phyloP scores from a whole-genome alignment of 2,329 filamentous ascomycete species.

The Fusarium drepaniforme region DNA sequence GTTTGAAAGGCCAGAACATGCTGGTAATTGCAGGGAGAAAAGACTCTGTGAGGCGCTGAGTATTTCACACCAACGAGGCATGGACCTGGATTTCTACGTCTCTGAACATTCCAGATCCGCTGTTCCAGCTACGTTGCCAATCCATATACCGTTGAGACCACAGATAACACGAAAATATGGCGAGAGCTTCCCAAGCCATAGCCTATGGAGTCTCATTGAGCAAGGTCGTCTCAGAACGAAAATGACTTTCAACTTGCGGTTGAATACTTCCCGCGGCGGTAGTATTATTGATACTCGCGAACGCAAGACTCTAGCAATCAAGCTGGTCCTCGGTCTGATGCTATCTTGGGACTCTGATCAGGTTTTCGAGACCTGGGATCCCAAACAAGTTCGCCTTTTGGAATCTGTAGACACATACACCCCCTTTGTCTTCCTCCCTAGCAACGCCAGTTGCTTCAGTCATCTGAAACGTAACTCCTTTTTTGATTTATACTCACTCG shows the following conservation, averaged over 20 bases:
- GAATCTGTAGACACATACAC: no score
- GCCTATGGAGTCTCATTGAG: not conserved
- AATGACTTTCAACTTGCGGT: not conserved
- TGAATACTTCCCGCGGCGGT: not conserved
- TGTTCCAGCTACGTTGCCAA: not conserved
- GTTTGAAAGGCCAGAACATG: not conserved
- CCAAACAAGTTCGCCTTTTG: not conserved
- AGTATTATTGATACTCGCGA: no score
- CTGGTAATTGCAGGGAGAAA: not conserved
- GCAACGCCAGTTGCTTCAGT: not conserved
- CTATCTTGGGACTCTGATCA: not conserved
- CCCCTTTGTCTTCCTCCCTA: no score
- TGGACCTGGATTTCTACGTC: not conserved
- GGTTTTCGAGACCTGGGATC: not conserved
- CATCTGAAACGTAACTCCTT: not conserved
- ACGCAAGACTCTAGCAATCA: not conserved
- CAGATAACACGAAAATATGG: not conserved
- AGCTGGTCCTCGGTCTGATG: not conserved
- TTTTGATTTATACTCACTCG: not conserved
- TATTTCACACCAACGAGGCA: not conserved
- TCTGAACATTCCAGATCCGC: not conserved
- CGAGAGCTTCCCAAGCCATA: not conserved
- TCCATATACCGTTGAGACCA: not conserved
- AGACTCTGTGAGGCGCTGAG: not conserved
- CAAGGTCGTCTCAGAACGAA: not conserved